These are phyloP conservation scores for Phytophthora fragariae DNA, from an alignment of 352 stramenopile species.

Conservation along the genomic window DNA sequence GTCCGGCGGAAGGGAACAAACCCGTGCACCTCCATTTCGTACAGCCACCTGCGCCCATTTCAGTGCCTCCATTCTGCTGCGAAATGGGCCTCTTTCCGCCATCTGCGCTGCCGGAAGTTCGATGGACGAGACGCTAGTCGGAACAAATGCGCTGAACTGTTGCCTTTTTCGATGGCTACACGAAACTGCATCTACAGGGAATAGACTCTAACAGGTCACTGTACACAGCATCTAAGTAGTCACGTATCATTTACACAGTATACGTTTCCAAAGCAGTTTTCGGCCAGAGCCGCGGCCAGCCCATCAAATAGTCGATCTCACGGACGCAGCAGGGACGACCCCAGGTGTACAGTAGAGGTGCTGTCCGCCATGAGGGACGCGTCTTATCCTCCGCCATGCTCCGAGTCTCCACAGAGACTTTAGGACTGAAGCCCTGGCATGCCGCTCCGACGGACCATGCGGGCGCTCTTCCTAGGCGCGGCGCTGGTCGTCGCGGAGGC, in stretches of 20 bases:
- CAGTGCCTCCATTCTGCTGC: neutral
- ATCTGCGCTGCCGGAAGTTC: slow-evolving; percentile 20
- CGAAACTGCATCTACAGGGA: slow-evolving; percentile 4
- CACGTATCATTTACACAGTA: neutral
- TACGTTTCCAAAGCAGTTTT: slow-evolving; percentile 1
- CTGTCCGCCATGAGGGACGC: neutral
- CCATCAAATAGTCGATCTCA: slow-evolving; percentile 31
- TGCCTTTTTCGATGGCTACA: slow-evolving; percentile 14
- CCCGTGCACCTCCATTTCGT: neutral
- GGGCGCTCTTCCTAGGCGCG: slow-evolving; percentile 25
- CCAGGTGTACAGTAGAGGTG: slow-evolving; percentile 31
- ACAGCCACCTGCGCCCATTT: neutral
- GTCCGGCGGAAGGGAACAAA: neutral
- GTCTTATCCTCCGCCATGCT: slow-evolving; percentile 19
- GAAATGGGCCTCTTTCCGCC: slow-evolving; percentile 4
- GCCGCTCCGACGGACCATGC: slow-evolving; percentile 25
- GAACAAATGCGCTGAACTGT: slow-evolving; percentile 20
- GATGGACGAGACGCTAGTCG: slow-evolving; percentile 1
- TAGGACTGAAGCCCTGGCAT: slow-evolving; percentile 31
- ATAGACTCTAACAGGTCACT: neutral
- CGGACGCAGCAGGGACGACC: slow-evolving; percentile 11
- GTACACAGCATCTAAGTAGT: neutral
- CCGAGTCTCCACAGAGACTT: slow-evolving; percentile 32
- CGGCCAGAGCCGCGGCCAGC: slow-evolving; percentile 5
- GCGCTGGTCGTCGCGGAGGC: slow-evolving; percentile 1